These are phyloP conservation scores for Russula griseocarnosa DNA, from an alignment of 768 basidiomycete species.

Conservation along the genomic window DNA sequence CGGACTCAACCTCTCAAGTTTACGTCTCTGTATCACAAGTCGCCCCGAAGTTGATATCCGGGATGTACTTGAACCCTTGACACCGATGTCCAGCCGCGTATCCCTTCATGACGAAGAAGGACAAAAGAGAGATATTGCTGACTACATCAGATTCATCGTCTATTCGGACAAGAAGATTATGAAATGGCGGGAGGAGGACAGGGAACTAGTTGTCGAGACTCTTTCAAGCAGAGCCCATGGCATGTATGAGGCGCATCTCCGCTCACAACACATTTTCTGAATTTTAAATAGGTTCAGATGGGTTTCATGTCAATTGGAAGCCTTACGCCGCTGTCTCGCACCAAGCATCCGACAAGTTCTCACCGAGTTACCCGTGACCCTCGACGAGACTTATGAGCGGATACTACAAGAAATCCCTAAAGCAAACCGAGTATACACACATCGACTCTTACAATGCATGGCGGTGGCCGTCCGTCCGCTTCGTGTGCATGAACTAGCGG, in stretches of 20 bases:
- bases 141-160: not conserved
- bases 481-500: not conserved
- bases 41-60: not conserved
- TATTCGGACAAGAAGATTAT: not conserved
- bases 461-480: not conserved
- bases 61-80: not conserved
- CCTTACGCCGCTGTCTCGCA: not conserved
- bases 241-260: not conserved
- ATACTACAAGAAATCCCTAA: not conserved
- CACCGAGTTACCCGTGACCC: not conserved
- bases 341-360: not conserved
- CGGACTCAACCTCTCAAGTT: not conserved
- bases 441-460: conserved; percentile 1
- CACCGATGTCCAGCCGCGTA: not conserved
- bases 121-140: not conserved
- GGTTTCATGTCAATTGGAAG: not conserved
- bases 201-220: not conserved
- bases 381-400: not conserved
- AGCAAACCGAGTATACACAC: not conserved
- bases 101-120: conserved; percentile 3
- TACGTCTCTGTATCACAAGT: conserved; percentile 1
- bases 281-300: not conserved
- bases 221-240: not conserved
- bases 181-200: not conserved
- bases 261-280: not conserved